Percentiles rank a stretch among this genome's conserved stretches.
phyloP scores from a whole-genome alignment of 129 eudicot species.

The Solidago caesia region DNA sequence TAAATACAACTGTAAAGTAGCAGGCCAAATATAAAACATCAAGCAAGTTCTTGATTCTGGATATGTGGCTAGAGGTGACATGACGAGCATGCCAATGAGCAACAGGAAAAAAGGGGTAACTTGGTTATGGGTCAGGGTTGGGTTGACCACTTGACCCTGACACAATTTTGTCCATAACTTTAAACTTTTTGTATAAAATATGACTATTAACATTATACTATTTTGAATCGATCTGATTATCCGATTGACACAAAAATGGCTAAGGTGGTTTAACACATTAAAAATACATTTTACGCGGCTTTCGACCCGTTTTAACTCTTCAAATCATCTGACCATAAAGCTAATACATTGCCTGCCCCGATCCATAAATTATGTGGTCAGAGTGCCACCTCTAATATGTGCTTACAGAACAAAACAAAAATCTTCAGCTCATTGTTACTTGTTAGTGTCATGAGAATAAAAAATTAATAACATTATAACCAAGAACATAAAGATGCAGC shows the following conservation, averaged over 20 bases:
- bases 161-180: too few relatives aligned
- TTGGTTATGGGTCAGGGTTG: too few relatives aligned
- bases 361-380: neutral
- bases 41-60: neutral
- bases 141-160: too few relatives aligned
- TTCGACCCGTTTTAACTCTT: neutral
- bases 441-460: neutral
- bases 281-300: neutral
- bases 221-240: neutral
- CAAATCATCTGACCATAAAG: neutral
- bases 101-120: too few relatives aligned
- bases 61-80: neutral
- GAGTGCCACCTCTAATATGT: neutral
- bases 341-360: neutral
- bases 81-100: neutral
- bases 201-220: too few relatives aligned
- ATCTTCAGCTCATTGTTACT: slow-evolving; percentile 1
- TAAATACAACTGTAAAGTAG: neutral
- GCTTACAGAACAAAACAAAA: neutral
- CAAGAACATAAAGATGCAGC: slow-evolving; percentile 2
- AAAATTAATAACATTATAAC: neutral
- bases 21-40: neutral
- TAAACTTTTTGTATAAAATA: too few relatives aligned
- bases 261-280: neutral
- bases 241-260: neutral